Percentiles rank a stretch among this genome's conserved stretches.
These are phyloP conservation scores for Cylindrodendrum hubeiense DNA, from an alignment of 2,329 filamentous ascomycete genomes.

Conservation along the genomic window DNA sequence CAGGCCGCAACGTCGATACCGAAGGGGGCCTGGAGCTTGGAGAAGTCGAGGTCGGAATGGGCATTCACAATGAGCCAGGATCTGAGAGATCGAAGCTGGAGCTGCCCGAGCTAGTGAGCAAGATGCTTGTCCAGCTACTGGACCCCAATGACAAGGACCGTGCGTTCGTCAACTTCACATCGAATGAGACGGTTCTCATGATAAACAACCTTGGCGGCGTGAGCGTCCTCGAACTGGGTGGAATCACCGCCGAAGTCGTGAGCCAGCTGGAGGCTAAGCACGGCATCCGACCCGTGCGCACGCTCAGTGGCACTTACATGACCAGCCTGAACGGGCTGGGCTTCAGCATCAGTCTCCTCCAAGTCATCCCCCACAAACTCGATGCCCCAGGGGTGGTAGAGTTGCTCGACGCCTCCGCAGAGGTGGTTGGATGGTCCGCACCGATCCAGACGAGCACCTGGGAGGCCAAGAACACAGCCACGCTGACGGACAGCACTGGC, in stretches of 20 bases:
- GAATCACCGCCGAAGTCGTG: conserved; percentile 77
- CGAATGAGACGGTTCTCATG: conserved; percentile 74
- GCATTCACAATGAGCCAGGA: conserved; percentile 79
- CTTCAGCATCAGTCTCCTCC: conserved; percentile 80
- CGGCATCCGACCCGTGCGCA: conserved; percentile 72
- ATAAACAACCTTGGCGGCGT: conserved; percentile 84
- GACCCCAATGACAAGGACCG: conserved; percentile 75
- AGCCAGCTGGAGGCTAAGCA: conserved; percentile 70
- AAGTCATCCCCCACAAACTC: conserved; percentile 70
- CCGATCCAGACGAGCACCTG: conserved; percentile 74
- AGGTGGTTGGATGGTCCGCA: conserved; percentile 78
- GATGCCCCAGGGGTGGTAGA: conserved; percentile 73
- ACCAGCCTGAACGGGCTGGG: conserved; percentile 82
- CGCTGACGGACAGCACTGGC: conserved; percentile 54
- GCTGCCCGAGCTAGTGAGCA: conserved; percentile 67
- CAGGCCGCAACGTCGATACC: conserved; percentile 74
- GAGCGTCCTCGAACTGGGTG: conserved; percentile 78
- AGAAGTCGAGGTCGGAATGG: conserved; percentile 79
- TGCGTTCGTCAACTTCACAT: conserved; percentile 74
- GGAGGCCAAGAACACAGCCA: conserved; percentile 66
- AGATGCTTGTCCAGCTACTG: conserved; percentile 78
- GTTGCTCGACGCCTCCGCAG: conserved; percentile 76
- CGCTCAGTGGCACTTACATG: conserved; percentile 80
- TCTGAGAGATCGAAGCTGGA: conserved; percentile 65
- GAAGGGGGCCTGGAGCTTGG: conserved; percentile 67